These are phyloP conservation scores for Protea cynaroides DNA, from an alignment of 164 flowering plant species.

Conservation along the genomic window DNA sequence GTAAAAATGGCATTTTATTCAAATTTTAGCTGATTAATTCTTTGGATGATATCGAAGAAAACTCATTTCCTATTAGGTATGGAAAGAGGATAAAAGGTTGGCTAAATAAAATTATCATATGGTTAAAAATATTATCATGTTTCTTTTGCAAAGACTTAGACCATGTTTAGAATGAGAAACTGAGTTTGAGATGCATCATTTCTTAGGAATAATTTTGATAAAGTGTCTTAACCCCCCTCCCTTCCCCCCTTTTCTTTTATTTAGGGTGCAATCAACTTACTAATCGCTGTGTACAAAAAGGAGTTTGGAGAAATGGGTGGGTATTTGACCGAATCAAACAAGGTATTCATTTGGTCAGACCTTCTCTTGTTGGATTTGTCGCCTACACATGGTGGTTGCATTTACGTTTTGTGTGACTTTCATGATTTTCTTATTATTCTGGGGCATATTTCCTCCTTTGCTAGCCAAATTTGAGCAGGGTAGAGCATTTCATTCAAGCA, in stretches of 20 bases:
- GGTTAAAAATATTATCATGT: too few species aligned
- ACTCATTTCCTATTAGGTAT: too few species aligned
- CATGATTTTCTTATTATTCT: neutral
- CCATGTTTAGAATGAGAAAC: too few species aligned
- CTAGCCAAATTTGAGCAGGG: slow-evolving; percentile 74
- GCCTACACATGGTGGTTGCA: neutral
- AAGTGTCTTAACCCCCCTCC: too few species aligned
- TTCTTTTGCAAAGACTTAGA: too few species aligned
- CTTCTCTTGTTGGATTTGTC: neutral
- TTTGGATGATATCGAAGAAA: too few species aligned
- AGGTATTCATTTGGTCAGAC: slow-evolving; percentile 38
- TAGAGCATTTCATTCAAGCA: slow-evolving; percentile 90
- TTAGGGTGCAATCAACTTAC: slow-evolving; percentile 92
- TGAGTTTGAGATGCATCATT: neutral
- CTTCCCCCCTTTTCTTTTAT: neutral
- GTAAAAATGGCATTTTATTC: too few species aligned
- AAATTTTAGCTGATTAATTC: too few species aligned
- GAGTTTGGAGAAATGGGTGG: slow-evolving; percentile 72
- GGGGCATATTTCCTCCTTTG: slow-evolving; percentile 1
- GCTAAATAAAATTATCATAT: too few species aligned
- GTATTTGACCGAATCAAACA: slow-evolving; percentile 72
- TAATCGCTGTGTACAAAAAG: slow-evolving; percentile 85
- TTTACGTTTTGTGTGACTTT: neutral
- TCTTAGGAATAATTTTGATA: neutral
- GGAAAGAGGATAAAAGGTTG: too few species aligned